Evolutionary conservation across 345 rosid genomes (phyloP).

Genomic region (Gossypium stocksii): DNA sequence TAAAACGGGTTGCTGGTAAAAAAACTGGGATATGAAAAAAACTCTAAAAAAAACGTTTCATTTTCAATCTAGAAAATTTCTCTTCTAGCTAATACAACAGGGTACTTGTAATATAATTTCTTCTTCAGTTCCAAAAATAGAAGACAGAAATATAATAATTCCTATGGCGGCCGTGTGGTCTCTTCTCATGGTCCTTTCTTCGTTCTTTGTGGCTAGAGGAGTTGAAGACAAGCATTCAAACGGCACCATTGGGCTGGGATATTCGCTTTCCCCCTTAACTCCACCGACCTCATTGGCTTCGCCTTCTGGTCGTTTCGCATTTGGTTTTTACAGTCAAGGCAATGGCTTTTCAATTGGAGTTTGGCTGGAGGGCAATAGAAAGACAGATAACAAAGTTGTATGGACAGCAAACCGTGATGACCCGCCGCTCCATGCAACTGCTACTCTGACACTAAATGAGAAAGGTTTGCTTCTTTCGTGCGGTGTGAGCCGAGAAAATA

Average conservation of each 20-base stretch:
- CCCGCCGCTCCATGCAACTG: background rate
- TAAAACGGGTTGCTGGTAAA: no score
- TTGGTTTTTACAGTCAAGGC: constrained; percentile 2
- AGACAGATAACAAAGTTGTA: background rate
- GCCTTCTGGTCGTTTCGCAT: constrained; percentile 31
- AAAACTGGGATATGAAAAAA: no score
- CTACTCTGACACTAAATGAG: background rate
- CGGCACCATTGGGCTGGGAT: constrained; percentile 7
- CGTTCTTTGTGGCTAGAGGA: background rate
- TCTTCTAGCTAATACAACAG: no score
- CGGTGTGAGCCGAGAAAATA: background rate
- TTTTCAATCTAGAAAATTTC: no score
- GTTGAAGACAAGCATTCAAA: constrained; percentile 1
- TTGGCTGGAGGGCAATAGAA: constrained; percentile 21
- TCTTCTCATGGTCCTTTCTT: background rate
- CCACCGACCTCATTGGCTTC: constrained; percentile 31
- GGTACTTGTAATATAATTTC: background rate
- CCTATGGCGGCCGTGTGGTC: background rate
- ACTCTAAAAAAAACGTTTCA: no score
- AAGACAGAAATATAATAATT: background rate
- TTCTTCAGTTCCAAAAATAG: background rate
- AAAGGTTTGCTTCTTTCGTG: background rate
- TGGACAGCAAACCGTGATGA: constrained; percentile 14
- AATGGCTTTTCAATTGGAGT: constrained; percentile 20
- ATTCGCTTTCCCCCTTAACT: constrained; percentile 18